A percentile compares a stretch with the other conserved stretches of the same genome.
These are phyloP conservation scores for Malus asiatica DNA, from an alignment of 306 rosid genomes.

Conservation along the genomic window DNA sequence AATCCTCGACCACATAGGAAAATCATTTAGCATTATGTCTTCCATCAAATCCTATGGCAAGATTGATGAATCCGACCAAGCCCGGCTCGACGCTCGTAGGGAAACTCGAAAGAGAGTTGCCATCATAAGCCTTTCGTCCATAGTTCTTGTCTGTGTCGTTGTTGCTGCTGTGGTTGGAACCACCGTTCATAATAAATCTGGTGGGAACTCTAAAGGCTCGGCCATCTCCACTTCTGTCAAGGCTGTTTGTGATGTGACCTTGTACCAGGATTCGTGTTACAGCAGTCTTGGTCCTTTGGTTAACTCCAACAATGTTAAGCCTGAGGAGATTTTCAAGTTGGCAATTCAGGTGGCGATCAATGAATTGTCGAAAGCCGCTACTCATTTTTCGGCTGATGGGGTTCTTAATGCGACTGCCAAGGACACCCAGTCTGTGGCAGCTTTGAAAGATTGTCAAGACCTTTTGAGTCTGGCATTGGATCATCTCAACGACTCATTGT, in stretches of 20 bases:
- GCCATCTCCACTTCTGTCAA: slow-evolving; percentile 34
- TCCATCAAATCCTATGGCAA: slow-evolving; percentile 40
- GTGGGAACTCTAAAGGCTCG: neutral
- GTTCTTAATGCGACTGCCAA: slow-evolving; percentile 11
- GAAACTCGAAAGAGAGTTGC: slow-evolving; percentile 43
- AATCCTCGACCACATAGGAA: neutral
- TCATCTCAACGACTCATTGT: slow-evolving; percentile 43
- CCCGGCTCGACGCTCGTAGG: slow-evolving; percentile 33
- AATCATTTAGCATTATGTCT: slow-evolving; percentile 26
- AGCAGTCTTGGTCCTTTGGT: slow-evolving; percentile 28
- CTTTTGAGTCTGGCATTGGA: slow-evolving; percentile 55
- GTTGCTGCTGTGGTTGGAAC: slow-evolving; percentile 41
- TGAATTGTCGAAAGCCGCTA: slow-evolving; percentile 34
- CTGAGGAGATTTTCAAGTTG: slow-evolving; percentile 40
- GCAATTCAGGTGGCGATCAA: slow-evolving; percentile 39
- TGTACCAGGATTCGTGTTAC: slow-evolving; percentile 51
- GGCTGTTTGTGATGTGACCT: slow-evolving; percentile 63
- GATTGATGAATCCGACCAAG: slow-evolving; percentile 46
- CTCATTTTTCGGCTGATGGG: slow-evolving; percentile 25
- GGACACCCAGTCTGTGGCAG: slow-evolving; percentile 18
- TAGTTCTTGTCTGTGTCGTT: slow-evolving; percentile 37
- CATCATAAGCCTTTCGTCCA: slow-evolving; percentile 42
- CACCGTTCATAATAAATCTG: slow-evolving; percentile 1
- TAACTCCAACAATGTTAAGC: slow-evolving; percentile 29
- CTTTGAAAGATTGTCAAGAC: slow-evolving; percentile 45